A percentile compares a stretch with the other conserved stretches of the same genome.
Conservation (phyloP, 805 yeast genomes). For the Yamadazyma laniorum region DNA sequence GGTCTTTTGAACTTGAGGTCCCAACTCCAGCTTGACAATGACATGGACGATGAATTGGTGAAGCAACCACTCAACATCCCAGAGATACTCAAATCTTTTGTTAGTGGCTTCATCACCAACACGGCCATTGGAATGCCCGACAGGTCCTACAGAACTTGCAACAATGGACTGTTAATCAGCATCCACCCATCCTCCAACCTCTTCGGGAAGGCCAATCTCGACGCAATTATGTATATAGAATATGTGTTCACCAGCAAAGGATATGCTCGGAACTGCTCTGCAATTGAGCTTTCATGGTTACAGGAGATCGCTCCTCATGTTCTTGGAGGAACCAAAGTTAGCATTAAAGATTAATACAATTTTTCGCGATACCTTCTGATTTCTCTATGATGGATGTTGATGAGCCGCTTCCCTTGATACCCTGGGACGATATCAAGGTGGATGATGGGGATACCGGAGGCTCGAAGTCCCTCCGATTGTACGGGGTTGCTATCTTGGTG, state of each 20-base stretch:
- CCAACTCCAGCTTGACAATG: conserved; percentile 27
- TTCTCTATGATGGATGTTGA: conserved; percentile 4
- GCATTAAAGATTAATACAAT: conserved; percentile 21
- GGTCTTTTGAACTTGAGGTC: conserved; percentile 24
- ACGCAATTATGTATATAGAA: conserved; percentile 92
- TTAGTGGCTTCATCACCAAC: conserved; percentile 80
- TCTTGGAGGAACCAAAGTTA: conserved; percentile 42
- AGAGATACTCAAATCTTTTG: conserved; percentile 69
- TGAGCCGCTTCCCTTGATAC: conserved; percentile 15
- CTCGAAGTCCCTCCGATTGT: conserved; percentile 6
- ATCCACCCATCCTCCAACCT: conserved; percentile 89
- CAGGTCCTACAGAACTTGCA: conserved; percentile 82
- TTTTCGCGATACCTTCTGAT: conserved; percentile 2
- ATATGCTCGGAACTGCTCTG: conserved; percentile 86
- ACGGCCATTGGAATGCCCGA: conserved; percentile 96
- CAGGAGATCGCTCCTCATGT: conserved; percentile 75
- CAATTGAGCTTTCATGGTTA: conserved; percentile 79
- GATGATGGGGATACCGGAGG: conserved; percentile 5
- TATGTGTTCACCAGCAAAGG: conserved; percentile 92
- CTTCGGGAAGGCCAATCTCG: conserved; percentile 70
- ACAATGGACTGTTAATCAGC: conserved; percentile 79
- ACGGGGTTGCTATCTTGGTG: conserved; percentile 30
- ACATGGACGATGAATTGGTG: conserved; percentile 19
- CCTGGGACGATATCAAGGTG: conserved; percentile 12
- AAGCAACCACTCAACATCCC: conserved; percentile 48